Base-by-base conservation (phyloP, 2,329 filamentous ascomycete species). In the Aureobasidium sp. region DNA sequence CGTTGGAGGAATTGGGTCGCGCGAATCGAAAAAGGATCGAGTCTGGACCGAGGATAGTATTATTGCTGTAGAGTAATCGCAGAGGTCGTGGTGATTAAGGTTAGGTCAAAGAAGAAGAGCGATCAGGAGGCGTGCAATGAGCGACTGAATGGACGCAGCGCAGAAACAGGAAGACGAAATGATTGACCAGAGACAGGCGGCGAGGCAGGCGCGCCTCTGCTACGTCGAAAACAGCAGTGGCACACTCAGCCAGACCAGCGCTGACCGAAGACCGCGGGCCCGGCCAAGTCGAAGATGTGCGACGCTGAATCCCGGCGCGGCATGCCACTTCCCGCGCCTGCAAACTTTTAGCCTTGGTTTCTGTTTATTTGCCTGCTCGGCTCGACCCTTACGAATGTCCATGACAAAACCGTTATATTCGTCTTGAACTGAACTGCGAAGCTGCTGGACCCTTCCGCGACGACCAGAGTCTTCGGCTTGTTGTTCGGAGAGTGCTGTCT, bases 1-100 rank as follows among this genome's bases (percentile, higher is more conserved):
- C 25, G 17, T 47, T 49, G 57, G 57, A 60, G 57, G 20, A 60
- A 60, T 60, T 60, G 57, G 45, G 17, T 51, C 39, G 55, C 48
- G 31, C 47, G 29, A 47, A 39, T 36, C 27, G 31, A 48, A 29
- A 34, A 37, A 20, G 31, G 27, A 48, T 48, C 42, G 42, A 58
- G 41, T 57, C 17, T 29, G 20, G 53, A 45, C 53, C 27, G 53
- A 57, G 53, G 39, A 39, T 57, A 45, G 39, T 57, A 45, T 57
- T 45, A 45, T 47, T 31, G 55, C 39, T 37, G 44, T 37, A 48
- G 29, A 59, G 55, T 37, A 59, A 44, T 37, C 41, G 42, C 15
- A 34, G 25, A 27, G 29, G 20, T 44, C 20, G 37, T 41, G 57
- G 20, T 51, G 45, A 29, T 42, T 55, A 42, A 55, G 29, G 57